Evolutionary conservation across 805 yeast genomes (phyloP).

Genomic region (Cyberlindnera amylophila): DNA sequence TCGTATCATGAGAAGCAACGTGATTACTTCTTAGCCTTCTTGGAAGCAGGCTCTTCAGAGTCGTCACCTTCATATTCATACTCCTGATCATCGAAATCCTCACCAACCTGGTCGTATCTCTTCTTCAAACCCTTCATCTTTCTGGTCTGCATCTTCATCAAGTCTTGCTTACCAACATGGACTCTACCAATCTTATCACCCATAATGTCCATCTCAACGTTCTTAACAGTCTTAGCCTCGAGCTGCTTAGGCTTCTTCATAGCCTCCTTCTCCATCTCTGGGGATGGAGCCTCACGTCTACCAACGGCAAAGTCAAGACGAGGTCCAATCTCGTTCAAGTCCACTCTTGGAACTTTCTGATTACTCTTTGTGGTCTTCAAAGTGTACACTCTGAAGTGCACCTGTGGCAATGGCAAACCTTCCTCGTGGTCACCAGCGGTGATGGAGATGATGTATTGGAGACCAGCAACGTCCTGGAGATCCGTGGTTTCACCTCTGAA

Average conservation of each 20-base stretch:
- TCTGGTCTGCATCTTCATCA: constrained; percentile 86
- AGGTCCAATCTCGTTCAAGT: constrained; percentile 93
- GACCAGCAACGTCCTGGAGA: constrained; percentile 88
- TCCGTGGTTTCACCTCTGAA: constrained; percentile 81
- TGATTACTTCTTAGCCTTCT: constrained; percentile 24
- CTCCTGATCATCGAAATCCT: constrained; percentile 47
- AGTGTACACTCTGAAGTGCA: constrained; percentile 88
- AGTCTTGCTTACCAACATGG: constrained; percentile 94
- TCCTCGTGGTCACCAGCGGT: constrained; percentile 74
- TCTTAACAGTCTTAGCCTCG: constrained; percentile 81
- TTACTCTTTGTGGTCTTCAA: constrained; percentile 77
- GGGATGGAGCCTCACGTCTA: constrained; percentile 73
- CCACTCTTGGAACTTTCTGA: constrained; percentile 90
- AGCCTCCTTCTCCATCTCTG: constrained; percentile 92
- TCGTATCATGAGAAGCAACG: background rate
- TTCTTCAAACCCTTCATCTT: constrained; percentile 97
- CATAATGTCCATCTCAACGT: constrained; percentile 78
- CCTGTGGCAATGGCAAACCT: constrained; percentile 65
- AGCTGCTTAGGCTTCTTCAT: constrained; percentile 73
- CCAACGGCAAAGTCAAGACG: constrained; percentile 91
- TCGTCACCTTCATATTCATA: constrained; percentile 33
- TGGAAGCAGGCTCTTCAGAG: constrained; percentile 34
- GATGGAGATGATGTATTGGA: constrained; percentile 84
- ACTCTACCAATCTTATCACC: constrained; percentile 97
- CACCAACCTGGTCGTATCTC: constrained; percentile 67